These are phyloP conservation scores for Metschnikowia cubensis DNA, from an alignment of 805 yeast genomes.

Conservation along the genomic window DNA sequence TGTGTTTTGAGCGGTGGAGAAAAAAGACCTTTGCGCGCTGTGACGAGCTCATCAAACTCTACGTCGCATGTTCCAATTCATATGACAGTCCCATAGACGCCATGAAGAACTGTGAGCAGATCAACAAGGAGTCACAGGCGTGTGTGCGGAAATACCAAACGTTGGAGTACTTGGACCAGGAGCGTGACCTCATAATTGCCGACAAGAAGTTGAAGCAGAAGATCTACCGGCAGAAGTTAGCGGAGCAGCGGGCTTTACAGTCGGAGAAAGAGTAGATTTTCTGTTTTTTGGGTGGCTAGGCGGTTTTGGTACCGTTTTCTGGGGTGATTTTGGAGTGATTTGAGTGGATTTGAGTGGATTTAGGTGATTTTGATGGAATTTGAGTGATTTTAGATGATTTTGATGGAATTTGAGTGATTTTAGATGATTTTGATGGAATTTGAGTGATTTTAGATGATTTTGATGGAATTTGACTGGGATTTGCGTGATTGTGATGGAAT, in stretches of 20 bases:
- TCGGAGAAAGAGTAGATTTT: no score
- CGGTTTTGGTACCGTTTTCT: no score
- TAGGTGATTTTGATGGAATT: no score
- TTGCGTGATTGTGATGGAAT: no score
- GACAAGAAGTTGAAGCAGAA: conserved; percentile 46
- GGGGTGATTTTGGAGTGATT: no score
- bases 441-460: no score
- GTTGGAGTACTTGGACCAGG: conserved; percentile 62
- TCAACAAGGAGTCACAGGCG: conserved; percentile 52
- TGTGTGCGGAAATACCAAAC: conserved; percentile 63
- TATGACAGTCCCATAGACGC: conserved; percentile 57
- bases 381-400: no score
- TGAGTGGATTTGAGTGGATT: no score
- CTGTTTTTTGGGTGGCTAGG: no score
- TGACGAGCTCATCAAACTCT: conserved; percentile 59
- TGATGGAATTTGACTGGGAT: no score
- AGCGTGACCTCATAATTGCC: conserved; percentile 59
- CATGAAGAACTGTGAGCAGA: conserved; percentile 60
- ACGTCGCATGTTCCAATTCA: conserved; percentile 61
- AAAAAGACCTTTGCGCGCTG: conserved; percentile 61
- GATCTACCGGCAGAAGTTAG: conserved; percentile 14
- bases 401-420: no score
- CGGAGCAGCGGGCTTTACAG: conserved; percentile 1
- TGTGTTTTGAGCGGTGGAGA: conserved; percentile 68
- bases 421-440: no score